Percentiles rank a stretch among this genome's conserved stretches.
Evolutionary conservation across 108 stramenopile species (phyloP).

Genomic region (Pseudonitzschia pungens): DNA sequence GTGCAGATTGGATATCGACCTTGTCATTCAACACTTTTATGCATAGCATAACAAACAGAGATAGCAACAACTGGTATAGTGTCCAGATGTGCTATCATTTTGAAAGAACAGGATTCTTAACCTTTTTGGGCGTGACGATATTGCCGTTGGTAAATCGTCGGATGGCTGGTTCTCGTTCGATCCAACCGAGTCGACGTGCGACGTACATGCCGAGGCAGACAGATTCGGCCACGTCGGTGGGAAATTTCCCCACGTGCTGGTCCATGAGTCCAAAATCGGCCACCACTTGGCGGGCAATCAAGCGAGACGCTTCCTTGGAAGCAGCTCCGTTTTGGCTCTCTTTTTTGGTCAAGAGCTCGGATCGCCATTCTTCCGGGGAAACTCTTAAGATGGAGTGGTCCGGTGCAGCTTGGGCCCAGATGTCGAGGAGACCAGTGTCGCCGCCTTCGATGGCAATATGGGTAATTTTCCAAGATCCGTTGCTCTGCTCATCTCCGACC

Average conservation of each 20-base stretch:
- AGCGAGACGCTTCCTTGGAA: slow-evolving; percentile 46
- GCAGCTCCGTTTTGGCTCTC: slow-evolving; percentile 25
- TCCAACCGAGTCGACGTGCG: slow-evolving; percentile 42
- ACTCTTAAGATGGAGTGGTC: slow-evolving; percentile 28
- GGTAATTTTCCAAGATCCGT: slow-evolving; percentile 16
- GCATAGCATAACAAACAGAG: slow-evolving; percentile 29
- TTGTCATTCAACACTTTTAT: slow-evolving; percentile 83
- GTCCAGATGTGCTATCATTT: not conserved
- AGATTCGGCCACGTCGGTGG: slow-evolving; percentile 50
- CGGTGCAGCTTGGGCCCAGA: slow-evolving; percentile 31
- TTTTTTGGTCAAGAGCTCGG: slow-evolving; percentile 33
- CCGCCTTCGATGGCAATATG: slow-evolving; percentile 54
- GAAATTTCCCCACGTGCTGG: slow-evolving; percentile 34
- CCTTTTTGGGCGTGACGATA: slow-evolving; percentile 35
- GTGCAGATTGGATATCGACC: slow-evolving; percentile 72
- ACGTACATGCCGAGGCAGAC: slow-evolving; percentile 42
- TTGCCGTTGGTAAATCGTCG: slow-evolving; percentile 46
- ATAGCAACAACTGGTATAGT: not conserved
- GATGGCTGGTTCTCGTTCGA: slow-evolving; percentile 31
- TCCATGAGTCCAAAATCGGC: slow-evolving; percentile 22
- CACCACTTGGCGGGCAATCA: slow-evolving; percentile 51
- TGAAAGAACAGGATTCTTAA: not conserved
- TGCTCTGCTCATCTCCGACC: not conserved
- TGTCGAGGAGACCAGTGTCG: slow-evolving; percentile 24
- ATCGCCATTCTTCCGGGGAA: slow-evolving; percentile 50